Evolutionary conservation across 2,329 filamentous ascomycete species (phyloP), one percentile per base, ranked within the genome.

Genomic region (Colletotrichum chlorophyti): DNA sequence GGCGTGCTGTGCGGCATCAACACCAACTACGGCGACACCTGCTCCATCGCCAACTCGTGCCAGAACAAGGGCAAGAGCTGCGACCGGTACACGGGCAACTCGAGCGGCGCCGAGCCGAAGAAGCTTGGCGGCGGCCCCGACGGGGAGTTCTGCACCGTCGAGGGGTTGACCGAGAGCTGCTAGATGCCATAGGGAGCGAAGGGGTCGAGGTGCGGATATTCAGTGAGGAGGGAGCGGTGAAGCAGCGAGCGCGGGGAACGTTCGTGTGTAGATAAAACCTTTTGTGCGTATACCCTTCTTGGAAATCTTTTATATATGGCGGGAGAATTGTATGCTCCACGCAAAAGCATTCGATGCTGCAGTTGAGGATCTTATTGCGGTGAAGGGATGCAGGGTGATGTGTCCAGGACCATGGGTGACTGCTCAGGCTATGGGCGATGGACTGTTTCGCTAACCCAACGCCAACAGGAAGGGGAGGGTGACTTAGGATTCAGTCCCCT

Each of bases 41-140:
- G 63, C 59, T 49, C 58, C 19, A 54, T 53, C 10, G 51, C 60
- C 19, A 19, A 58, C 53, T n/a, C 60, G 50, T 65, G 63, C 46
- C 53, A 50, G 48, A 35, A 51, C 32, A 17, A 21, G 8, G 63
- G 60, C 24, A 48, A 48, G 24, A 49, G 46, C 45, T 61, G 57
- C 47, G 50, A 54, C 3, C 45, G 35, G 6, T 76, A 71, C 65
- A 65, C 65, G 32, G 74, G 76, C 47, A 74, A 72, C 50, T 53
- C 64, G 17, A 69, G 63, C 21, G 71, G 70, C 21, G 63, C 61
- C 26, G 74, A 77, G 68, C 75, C 75, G 11, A 31, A 52, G 5
- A 72, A 74, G 69, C 68, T 73, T 24, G 69, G 72, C 14, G 67
- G 66, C 5, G 75, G 74, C 0, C 67, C 72, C 5, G 74, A 75